These are phyloP conservation scores for Lactarius tabidus DNA, from an alignment of 768 basidiomycete genomes.

Conservation along the genomic window DNA sequence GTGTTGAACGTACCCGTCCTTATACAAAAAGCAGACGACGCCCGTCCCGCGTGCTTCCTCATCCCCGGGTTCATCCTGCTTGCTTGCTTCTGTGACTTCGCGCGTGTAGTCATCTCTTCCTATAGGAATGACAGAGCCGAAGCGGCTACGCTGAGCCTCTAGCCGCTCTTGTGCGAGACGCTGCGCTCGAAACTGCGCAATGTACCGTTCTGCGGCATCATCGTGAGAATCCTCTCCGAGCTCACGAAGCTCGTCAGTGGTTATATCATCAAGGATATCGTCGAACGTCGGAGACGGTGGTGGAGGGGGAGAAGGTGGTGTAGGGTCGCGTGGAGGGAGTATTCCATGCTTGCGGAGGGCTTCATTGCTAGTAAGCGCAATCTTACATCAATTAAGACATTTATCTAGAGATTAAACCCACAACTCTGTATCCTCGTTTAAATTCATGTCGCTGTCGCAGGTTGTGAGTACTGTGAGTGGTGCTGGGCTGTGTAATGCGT, in stretches of 20 bases:
- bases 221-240: constrained; percentile 69
- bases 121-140: constrained; percentile 85
- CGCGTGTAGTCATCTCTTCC: constrained; percentile 90
- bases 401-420: constrained; percentile 38
- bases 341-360: constrained; percentile 91
- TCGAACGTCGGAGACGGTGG: constrained; percentile 71
- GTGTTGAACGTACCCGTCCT: constrained; percentile 70
- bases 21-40: constrained; percentile 92
- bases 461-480: not conserved
- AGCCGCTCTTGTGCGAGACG: constrained; percentile 59
- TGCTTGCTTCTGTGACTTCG: constrained; percentile 93
- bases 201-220: constrained; percentile 70
- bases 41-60: constrained; percentile 74
- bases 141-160: constrained; percentile 58
- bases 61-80: constrained; percentile 59
- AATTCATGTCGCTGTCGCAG: constrained; percentile 46
- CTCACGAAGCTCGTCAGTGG: constrained; percentile 58
- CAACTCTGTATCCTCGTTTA: constrained; percentile 97
- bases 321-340: constrained; percentile 65
- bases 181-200: constrained; percentile 61
- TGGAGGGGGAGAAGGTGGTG: constrained; percentile 76
- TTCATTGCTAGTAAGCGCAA: constrained; percentile 66
- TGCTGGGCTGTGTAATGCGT: not conserved
- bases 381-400: constrained; percentile 12
- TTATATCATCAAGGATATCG: constrained; percentile 61